Conservation (phyloP, 2,329 filamentous ascomycete genomes). For the Mycosphaerelloides madeirae region DNA sequence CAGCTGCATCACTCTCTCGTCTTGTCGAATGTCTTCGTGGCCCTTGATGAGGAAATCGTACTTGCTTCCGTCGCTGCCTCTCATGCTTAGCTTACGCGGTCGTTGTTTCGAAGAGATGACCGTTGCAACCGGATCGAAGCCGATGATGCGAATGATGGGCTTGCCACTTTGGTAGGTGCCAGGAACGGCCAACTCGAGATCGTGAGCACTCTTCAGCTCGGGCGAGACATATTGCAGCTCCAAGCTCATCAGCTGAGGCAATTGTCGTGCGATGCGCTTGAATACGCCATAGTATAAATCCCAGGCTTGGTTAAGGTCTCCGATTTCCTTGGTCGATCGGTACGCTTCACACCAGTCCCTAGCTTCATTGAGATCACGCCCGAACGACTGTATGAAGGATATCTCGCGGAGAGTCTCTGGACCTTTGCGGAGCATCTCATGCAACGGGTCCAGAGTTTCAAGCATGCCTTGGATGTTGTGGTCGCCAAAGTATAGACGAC, state of each 20-base stretch:
- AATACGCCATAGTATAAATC: constrained; percentile 99
- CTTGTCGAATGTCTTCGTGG: constrained; percentile 98
- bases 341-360: constrained; percentile 95
- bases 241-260: constrained; percentile 85
- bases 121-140: constrained; percentile 82
- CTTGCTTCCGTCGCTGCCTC: constrained; percentile 79
- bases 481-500: constrained; percentile 92
- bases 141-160: constrained; percentile 76
- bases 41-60: constrained; percentile 94
- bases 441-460: constrained; percentile 78
- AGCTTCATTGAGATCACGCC: constrained; percentile 88
- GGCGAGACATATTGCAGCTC: constrained; percentile 97
- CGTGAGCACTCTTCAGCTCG: constrained; percentile 76
- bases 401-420: constrained; percentile 93
- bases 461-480: constrained; percentile 99
- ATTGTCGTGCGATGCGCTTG: constrained; percentile 85
- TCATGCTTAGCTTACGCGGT: constrained; percentile 80
- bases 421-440: constrained; percentile 83
- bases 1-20: constrained; percentile 98
- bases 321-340: constrained; percentile 79
- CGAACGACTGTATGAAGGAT: constrained; percentile 96
- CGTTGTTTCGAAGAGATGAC: constrained; percentile 98
- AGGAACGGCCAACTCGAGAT: constrained; percentile 90
- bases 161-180: constrained; percentile 82
- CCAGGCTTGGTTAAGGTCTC: constrained; percentile 96